Conservation (phyloP, 192 early-diverging fungal species). For the Lunasporangiospora selenospora region DNA sequence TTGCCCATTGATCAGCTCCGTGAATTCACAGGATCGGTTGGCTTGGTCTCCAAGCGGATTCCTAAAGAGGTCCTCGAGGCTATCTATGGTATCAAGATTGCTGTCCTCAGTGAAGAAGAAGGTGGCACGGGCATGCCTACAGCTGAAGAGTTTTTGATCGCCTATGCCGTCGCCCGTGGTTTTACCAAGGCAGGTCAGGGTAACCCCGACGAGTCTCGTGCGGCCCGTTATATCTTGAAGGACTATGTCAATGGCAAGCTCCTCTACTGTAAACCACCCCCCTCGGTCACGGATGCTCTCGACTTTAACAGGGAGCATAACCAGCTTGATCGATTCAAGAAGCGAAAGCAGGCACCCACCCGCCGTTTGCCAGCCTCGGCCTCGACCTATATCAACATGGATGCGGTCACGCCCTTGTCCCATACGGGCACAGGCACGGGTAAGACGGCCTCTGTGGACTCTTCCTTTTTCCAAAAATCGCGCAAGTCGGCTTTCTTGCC, state of each 20-base stretch:
- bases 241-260: conserved; percentile 98
- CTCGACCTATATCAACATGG: conserved; percentile 60
- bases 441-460: conserved; percentile 63
- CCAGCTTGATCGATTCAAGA: conserved; percentile 61
- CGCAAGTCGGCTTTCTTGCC: conserved; percentile 37
- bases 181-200: conserved; percentile 92
- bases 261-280: conserved; percentile 89
- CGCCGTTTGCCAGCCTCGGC: conserved; percentile 50
- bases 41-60: conserved; percentile 80
- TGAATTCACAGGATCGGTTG: conserved; percentile 90
- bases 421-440: conserved; percentile 40
- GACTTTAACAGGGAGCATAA: conserved; percentile 91
- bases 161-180: conserved; percentile 95
- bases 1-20: conserved; percentile 98
- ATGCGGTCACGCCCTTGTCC: conserved; percentile 53
- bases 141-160: conserved; percentile 86
- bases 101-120: conserved; percentile 75
- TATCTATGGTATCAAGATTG: conserved; percentile 93
- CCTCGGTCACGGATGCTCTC: conserved; percentile 55
- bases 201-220: conserved; percentile 97
- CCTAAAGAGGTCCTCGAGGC: conserved; percentile 89
- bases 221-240: conserved; percentile 96
- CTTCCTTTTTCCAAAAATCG: conserved; percentile 52
- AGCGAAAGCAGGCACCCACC: conserved; percentile 51
- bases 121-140: conserved; percentile 81